Evolutionary conservation across 2,329 filamentous ascomycete species (phyloP).

Genomic region (Penicillium sp.): DNA sequence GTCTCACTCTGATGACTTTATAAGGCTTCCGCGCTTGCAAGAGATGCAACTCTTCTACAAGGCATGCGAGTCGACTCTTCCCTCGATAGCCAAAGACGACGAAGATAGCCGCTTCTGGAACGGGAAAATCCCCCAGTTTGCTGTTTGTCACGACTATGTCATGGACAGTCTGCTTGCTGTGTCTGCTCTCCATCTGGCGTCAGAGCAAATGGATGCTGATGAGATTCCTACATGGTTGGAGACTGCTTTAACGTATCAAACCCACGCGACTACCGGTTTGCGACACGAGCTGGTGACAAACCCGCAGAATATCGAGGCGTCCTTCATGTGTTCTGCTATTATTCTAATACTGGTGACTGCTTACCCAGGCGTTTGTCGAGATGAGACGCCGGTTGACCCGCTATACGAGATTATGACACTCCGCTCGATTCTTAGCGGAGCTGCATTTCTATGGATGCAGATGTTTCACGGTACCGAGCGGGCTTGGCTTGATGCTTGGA

Average conservation of each 20-base stretch:
- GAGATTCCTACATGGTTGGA: conserved; percentile 7
- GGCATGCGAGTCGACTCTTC: conserved; percentile 2
- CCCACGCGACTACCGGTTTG: conserved; percentile 3
- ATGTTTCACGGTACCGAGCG: conserved; percentile 6
- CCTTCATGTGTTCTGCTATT: conserved; percentile 9
- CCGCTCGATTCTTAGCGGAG: conserved; percentile 9
- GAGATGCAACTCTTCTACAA: conserved; percentile 10
- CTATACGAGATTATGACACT: conserved; percentile 8
- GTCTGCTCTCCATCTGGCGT: conserved; percentile 10
- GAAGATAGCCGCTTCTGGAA: conserved; percentile 9
- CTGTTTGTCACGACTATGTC: conserved; percentile 6
- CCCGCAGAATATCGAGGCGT: conserved; percentile 9
- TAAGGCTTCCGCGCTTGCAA: conserved; percentile 3
- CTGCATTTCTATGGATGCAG: conserved; percentile 10
- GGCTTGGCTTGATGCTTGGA: conserved; percentile 5
- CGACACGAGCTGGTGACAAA: conserved; percentile 3
- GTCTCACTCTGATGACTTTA: not conserved
- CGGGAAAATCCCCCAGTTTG: conserved; percentile 3
- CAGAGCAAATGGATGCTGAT: not conserved
- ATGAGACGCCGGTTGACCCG: conserved; percentile 6
- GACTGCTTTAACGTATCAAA: conserved; percentile 8
- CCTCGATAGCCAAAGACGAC: conserved; percentile 8
- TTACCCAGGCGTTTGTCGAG: conserved; percentile 6
- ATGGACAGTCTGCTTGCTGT: conserved; percentile 9
- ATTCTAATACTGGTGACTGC: conserved; percentile 10